Evolutionary conservation across 257 asterid genomes (phyloP).

Genomic region (Sherardia arvensis): DNA sequence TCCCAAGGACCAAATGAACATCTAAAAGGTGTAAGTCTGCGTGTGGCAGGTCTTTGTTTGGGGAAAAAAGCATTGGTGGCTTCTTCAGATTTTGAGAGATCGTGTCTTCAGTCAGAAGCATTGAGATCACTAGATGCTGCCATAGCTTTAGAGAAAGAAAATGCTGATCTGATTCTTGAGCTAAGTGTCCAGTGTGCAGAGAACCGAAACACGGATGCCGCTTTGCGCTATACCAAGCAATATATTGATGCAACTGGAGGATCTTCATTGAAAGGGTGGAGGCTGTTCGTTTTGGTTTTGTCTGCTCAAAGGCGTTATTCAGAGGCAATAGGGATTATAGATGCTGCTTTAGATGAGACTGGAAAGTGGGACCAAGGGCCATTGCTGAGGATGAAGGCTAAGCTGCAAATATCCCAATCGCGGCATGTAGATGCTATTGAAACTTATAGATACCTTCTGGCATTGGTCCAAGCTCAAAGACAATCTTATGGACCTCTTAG

Average conservation of each 20-base stretch:
- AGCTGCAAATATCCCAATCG: constrained; percentile 71
- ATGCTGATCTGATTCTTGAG: constrained; percentile 71
- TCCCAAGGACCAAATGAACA: constrained; percentile 49
- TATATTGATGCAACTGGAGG: constrained; percentile 93
- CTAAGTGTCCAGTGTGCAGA: constrained; percentile 81
- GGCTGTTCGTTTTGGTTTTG: constrained; percentile 75
- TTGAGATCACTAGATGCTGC: constrained; percentile 78
- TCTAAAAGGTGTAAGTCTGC: constrained; percentile 78
- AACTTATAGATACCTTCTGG: constrained; percentile 82
- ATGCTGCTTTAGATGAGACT: constrained; percentile 95
- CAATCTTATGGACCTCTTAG: constrained; percentile 60
- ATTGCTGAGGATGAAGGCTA: constrained; percentile 79
- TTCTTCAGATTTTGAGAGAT: constrained; percentile 83
- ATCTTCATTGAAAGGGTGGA: constrained; percentile 75
- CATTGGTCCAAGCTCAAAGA: constrained; percentile 88
- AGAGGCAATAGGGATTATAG: constrained; percentile 85
- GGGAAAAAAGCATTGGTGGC: constrained; percentile 82
- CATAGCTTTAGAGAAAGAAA: constrained; percentile 57
- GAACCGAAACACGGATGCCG: constrained; percentile 76
- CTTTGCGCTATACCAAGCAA: constrained; percentile 72
- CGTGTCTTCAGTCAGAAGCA: constrained; percentile 86
- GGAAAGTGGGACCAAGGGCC: constrained; percentile 96
- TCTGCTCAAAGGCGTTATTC: constrained; percentile 81
- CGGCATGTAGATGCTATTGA: constrained; percentile 69
- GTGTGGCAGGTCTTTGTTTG: constrained; percentile 75